These are phyloP conservation scores for Penicillium desertorum DNA, from an alignment of 495 filamentous ascomycete genomes.

Conservation along the genomic window DNA sequence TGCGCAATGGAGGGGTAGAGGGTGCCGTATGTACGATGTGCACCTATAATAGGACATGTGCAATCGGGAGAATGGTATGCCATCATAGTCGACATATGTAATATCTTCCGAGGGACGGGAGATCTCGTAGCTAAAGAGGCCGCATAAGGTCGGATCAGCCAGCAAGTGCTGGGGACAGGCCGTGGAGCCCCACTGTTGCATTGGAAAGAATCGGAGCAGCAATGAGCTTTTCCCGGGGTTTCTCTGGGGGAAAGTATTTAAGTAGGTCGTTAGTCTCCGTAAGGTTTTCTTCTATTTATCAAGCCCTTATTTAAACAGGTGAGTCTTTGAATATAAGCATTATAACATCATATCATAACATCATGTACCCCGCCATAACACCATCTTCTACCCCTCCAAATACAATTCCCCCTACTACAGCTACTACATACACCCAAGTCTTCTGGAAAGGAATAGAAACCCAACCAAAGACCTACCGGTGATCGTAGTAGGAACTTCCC, in stretches of 20 bases:
- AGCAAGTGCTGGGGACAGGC: slow-evolving; percentile 30
- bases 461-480: slow-evolving; percentile 21
- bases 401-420: slow-evolving; percentile 6
- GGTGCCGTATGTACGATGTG: not conserved
- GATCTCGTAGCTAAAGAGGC: slow-evolving; percentile 41
- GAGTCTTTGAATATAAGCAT: slow-evolving; percentile 17
- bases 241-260: slow-evolving; percentile 24
- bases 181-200: slow-evolving; percentile 39
- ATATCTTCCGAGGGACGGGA: slow-evolving; percentile 44
- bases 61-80: slow-evolving; percentile 11
- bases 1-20: slow-evolving; percentile 2
- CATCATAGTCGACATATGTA: slow-evolving; percentile 22
- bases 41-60: not conserved
- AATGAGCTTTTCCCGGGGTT: slow-evolving; percentile 36
- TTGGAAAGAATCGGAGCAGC: slow-evolving; percentile 48
- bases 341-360: slow-evolving; percentile 14
- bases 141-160: slow-evolving; percentile 37
- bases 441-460: slow-evolving; percentile 16
- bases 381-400: slow-evolving; percentile 13
- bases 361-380: slow-evolving; percentile 25
- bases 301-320: slow-evolving; percentile 19
- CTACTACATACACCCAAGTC: not conserved
- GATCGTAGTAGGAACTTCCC: slow-evolving; percentile 22
- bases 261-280: slow-evolving; percentile 34
- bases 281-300: slow-evolving; percentile 20